Evolutionary conservation across 2,329 filamentous ascomycete genomes (phyloP).

Genomic region (Cytospora paraplurivora): DNA sequence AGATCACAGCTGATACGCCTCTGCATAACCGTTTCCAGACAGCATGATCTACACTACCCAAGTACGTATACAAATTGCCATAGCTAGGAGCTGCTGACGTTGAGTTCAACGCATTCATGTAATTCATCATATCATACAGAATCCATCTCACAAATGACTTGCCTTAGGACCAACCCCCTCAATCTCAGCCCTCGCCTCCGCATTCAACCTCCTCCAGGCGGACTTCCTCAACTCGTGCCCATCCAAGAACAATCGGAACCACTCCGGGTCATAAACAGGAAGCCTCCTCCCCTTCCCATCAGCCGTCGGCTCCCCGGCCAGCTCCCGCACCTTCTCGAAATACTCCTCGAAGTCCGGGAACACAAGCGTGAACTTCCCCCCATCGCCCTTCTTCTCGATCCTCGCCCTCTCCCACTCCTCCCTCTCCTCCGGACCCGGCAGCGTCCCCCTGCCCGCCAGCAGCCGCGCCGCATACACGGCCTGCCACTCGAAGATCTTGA

Average conservation of each 20-base stretch:
- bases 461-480: slow-evolving; percentile 62
- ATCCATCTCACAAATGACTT: neutral
- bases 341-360: slow-evolving; percentile 66
- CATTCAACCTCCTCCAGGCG: slow-evolving; percentile 60
- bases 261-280: slow-evolving; percentile 48
- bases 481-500: slow-evolving; percentile 71
- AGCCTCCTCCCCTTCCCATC: slow-evolving; percentile 47
- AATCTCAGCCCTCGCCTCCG: slow-evolving; percentile 35
- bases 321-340: slow-evolving; percentile 56
- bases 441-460: slow-evolving; percentile 53
- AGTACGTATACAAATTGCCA: no score
- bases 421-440: slow-evolving; percentile 55
- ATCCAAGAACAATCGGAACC: slow-evolving; percentile 53
- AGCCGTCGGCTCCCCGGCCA: slow-evolving; percentile 49
- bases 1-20: no score
- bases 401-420: slow-evolving; percentile 59
- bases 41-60: no score
- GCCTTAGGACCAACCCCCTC: neutral
- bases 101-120: neutral
- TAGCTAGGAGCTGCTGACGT: neutral
- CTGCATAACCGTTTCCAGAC: no score
- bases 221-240: slow-evolving; percentile 58
- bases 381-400: slow-evolving; percentile 57
- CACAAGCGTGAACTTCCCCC: slow-evolving; percentile 56
- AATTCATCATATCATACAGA: neutral